Evolutionary conservation across 345 rosid genomes (phyloP), one percentile per base, ranked within the genome.

Genomic region (Populus alba): DNA sequence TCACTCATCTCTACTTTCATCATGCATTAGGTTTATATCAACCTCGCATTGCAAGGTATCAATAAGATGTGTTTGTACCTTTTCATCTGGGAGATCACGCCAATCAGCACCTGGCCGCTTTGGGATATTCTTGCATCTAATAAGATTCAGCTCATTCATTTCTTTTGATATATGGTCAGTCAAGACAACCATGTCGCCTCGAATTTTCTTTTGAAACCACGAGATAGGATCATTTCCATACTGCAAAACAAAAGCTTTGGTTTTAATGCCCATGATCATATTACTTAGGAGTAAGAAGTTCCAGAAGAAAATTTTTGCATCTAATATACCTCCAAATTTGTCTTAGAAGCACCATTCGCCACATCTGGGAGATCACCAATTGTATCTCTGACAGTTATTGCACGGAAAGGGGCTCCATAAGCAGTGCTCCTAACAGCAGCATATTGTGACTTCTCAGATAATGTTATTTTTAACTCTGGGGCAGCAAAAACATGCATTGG

Each of bases 101-200:
- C 99, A 95, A 83, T 95, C 98, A 65, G 97, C 86, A 83, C 97
- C 99, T 23, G 99, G 97, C 10, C 86, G 88, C 83, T 87, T 95
- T 65, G 96, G 98, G 72, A 95, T 91, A 49, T 38, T 86, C 81
- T 89, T 84, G 66, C 98, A 95, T 37, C 98, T 82, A 49, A 86
- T 93, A 68, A 89, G 79, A 80, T 95, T 92, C 70, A 92, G 81
- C 80, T 93, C 97, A 37, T 87, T 93, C 99, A 95, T 90, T 74
- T 84, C 87, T 75, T 93, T 91, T 37, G 97, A 91, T 23, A 92
- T 90, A 72, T 95, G 99, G 78, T 93, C 97, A 10, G 85, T 91
- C 71, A 93, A 84, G 71, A 66, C 86, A 31, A 43, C 67, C 81
- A 71, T 83, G 68, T 86, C 74, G 18, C 88, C 95, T 84, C 97